Evolutionary conservation across 345 rosid genomes (phyloP).

Genomic region (Linum lewisii): DNA sequence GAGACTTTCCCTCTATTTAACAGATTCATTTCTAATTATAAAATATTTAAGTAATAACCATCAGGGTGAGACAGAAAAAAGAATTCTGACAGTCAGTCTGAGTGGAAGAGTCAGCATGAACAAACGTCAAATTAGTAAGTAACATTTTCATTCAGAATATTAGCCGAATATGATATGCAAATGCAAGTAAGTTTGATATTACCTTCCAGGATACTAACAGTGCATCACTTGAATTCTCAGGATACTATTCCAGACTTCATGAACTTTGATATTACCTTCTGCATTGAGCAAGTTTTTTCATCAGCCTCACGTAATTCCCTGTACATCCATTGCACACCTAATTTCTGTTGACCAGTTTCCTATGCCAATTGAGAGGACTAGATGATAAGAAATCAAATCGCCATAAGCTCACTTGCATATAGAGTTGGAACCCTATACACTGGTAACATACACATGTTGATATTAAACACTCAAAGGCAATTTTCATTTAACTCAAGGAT

Average conservation of each 20-base stretch:
- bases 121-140: background rate
- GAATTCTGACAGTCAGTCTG: background rate
- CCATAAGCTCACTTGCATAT: too few relatives aligned
- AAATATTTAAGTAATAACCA: conserved; percentile 8
- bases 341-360: conserved; percentile 31
- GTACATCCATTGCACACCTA: conserved; percentile 27
- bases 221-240: too few relatives aligned
- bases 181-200: background rate
- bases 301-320: conserved; percentile 43
- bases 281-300: conserved; percentile 55
- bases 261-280: conserved; percentile 32
- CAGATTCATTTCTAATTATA: too few relatives aligned
- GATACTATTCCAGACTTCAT: background rate
- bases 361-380: conserved; percentile 19
- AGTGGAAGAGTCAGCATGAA: background rate
- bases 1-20: too few relatives aligned
- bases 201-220: too few relatives aligned
- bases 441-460: too few relatives aligned
- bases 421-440: too few relatives aligned
- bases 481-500: too few relatives aligned
- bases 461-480: background rate
- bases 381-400: conserved; percentile 2
- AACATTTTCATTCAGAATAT: background rate
- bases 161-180: background rate
- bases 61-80: conserved; percentile 1